Base-by-base conservation (phyloP, 257 asterid species). In the Scutellaria minor region DNA sequence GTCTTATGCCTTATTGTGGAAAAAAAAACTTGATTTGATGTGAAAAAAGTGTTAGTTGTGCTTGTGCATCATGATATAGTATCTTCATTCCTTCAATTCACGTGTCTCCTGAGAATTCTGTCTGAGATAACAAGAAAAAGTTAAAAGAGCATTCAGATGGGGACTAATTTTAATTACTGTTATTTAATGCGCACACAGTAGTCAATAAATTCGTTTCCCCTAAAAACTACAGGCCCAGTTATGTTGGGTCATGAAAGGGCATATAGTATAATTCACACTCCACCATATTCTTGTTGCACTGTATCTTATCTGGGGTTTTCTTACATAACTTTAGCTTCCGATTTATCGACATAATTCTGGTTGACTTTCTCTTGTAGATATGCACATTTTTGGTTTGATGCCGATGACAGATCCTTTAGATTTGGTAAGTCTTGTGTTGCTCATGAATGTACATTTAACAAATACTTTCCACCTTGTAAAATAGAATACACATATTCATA, bases 341-440 rank as follows among this genome's bases (percentile, higher is more conserved):
- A 69, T 50, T 63, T 71, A 37, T 69, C 54, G 37, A 69, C 61
- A 63, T 75, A 65, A 14, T 75, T 74, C 59, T 85, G 79, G 56
- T 67, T 80, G 77, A 51, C 81, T 75, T 81, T 81, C 75, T 73
- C 75, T 72, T 82, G 90, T 86, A 93, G 98, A 93, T 85, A 90
- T 93, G 97, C 86, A 85, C 79, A 77, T 93, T 42, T 93, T 90
- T 86, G 98, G 92, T 79, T 85, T 87, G 90, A 84, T 82, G 84
- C 97, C 97, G 7, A 84, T 87, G 88, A 66, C 82, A 64, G 98
- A 93, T 83, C 93, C 96, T 81, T 73, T 93, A 78, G 83, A 88
- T 86, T 85, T 93, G 97, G 98, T 93, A 84, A 87, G 95, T 63
- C 72, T 75, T 67, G 74, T 18, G 71, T 50, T 72, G 50, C 78